These are phyloP conservation scores for Yamadazyma insecticola DNA, from an alignment of 805 yeast genomes.

Conservation along the genomic window DNA sequence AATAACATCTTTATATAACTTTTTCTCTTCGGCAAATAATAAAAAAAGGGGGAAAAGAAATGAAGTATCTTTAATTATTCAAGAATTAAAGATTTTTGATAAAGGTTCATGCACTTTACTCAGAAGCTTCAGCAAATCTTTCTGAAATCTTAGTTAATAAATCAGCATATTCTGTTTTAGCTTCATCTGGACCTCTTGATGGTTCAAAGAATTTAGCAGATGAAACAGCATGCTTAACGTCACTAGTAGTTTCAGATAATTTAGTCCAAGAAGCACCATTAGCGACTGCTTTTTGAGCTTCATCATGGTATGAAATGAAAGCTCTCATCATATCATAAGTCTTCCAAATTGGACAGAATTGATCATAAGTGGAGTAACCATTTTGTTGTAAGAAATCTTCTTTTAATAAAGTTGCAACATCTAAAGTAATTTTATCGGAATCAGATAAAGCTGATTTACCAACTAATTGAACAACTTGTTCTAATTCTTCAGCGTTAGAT, in stretches of 20 bases:
- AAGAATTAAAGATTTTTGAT: constrained; percentile 2
- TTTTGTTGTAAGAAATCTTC: constrained; percentile 99
- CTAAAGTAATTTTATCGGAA: constrained; percentile 93
- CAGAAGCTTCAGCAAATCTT: constrained; percentile 92
- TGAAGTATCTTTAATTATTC: constrained; percentile 11
- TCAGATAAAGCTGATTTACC: constrained; percentile 98
- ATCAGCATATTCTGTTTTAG: constrained; percentile 70
- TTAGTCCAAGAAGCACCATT: constrained; percentile 94
- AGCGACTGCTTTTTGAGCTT: constrained; percentile 95
- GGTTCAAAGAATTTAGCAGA: constrained; percentile 97
- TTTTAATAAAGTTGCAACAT: constrained; percentile 85
- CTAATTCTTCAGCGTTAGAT: constrained; percentile 96
- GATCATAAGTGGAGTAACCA: constrained; percentile 97
- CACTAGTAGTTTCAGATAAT: constrained; percentile 82
- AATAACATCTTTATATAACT: too few species aligned
- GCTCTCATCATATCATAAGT: constrained; percentile 97
- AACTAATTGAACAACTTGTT: constrained; percentile 98
- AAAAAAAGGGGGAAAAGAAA: constrained; percentile 16
- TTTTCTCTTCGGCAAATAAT: too few species aligned
- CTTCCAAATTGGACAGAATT: constrained; percentile 99
- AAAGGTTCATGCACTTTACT: constrained; percentile 40
- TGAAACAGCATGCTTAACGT: constrained; percentile 89
- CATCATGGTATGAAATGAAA: constrained; percentile 86
- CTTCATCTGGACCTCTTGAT: constrained; percentile 78
- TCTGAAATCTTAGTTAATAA: constrained; percentile 75